phyloP scores from a whole-genome alignment of 768 basidiomycete species.

The Dacryopinax primogenitus region DNA sequence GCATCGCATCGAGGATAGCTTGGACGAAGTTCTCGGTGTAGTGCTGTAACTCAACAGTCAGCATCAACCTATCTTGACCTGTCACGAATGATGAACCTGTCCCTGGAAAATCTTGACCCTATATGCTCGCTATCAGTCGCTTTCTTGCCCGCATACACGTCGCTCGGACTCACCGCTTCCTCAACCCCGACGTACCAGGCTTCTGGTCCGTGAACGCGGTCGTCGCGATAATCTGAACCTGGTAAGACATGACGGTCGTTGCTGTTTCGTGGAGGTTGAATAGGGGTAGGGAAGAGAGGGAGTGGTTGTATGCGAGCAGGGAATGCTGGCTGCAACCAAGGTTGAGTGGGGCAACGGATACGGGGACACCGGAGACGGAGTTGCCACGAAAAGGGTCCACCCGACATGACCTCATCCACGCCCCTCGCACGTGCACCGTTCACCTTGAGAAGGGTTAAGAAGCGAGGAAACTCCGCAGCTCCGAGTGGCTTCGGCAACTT shows the following conservation, averaged over 20 bases:
- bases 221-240: constrained; percentile 57
- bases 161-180: constrained; percentile 59
- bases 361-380: not conserved
- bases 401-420: not conserved
- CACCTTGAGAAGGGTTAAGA: not conserved
- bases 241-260: not conserved
- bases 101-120: constrained; percentile 99
- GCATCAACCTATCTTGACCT: constrained; percentile 12
- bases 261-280: not conserved
- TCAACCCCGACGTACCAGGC: constrained; percentile 93
- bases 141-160: not conserved
- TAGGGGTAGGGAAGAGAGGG: not conserved
- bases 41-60: constrained; percentile 43
- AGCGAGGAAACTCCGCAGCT: not conserved
- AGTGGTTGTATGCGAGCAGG: not conserved
- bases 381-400: not conserved
- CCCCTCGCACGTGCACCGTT: not conserved
- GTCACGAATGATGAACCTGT: constrained; percentile 40
- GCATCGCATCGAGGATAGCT: constrained; percentile 82
- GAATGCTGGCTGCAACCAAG: constrained; percentile 1
- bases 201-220: constrained; percentile 89
- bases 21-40: constrained; percentile 99
- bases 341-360: not conserved
- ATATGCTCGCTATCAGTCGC: constrained; percentile 12
- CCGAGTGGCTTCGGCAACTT: not conserved